Percentiles rank a stretch among this genome's conserved stretches.
Conservation (phyloP, 768 basidiomycete species). For the Auriscalpium microsporum region DNA sequence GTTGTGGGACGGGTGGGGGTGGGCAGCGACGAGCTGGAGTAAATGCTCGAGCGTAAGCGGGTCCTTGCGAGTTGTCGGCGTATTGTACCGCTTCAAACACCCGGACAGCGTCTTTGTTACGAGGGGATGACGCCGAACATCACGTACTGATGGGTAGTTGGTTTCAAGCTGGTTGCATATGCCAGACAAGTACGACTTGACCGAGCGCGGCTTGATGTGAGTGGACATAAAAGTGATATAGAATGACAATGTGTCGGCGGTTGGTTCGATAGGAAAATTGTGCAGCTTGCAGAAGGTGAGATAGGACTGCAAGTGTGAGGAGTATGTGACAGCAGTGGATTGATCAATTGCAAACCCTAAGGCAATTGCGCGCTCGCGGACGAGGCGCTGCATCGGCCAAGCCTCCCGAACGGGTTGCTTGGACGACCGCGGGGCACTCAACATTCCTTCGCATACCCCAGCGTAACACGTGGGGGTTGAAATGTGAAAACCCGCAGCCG, state of each 20-base stretch:
- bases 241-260: conserved; percentile 28
- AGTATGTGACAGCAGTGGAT: conserved; percentile 19
- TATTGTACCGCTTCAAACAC: conserved; percentile 17
- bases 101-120: conserved; percentile 26
- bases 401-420: conserved; percentile 25
- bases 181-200: conserved; percentile 30
- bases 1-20: conserved; percentile 10
- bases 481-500: neutral
- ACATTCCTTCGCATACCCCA: conserved; percentile 21
- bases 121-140: conserved; percentile 10
- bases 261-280: conserved; percentile 27
- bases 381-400: conserved; percentile 28
- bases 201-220: conserved; percentile 29
- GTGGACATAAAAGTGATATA: conserved; percentile 28
- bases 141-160: conserved; percentile 23
- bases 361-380: conserved; percentile 24
- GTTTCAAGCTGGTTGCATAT: conserved; percentile 27
- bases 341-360: conserved; percentile 24
- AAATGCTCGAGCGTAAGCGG: conserved; percentile 18
- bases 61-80: conserved; percentile 19
- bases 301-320: conserved; percentile 30
- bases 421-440: conserved; percentile 2
- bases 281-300: conserved; percentile 26
- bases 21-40: neutral
- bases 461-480: conserved; percentile 16